phyloP scores from a whole-genome alignment of 176 grass and related monocot species.

The Carex cristatella region DNA sequence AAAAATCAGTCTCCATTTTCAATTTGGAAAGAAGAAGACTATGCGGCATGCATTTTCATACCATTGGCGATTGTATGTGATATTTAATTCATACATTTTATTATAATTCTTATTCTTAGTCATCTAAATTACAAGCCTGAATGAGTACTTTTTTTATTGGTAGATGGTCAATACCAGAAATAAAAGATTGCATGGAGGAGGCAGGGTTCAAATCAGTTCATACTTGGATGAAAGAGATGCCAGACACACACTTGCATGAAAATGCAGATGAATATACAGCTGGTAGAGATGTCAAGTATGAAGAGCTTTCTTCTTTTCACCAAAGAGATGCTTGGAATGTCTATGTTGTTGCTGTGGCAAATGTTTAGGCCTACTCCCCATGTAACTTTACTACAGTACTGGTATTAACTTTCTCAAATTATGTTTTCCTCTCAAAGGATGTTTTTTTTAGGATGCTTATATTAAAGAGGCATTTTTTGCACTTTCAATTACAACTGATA shows the following conservation, averaged over 20 bases:
- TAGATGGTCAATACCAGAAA: constrained; percentile 92
- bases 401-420: neutral
- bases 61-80: constrained; percentile 88
- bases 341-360: constrained; percentile 70
- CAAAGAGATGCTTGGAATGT: constrained; percentile 92
- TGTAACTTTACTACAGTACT: neutral
- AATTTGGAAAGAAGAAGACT: constrained; percentile 67
- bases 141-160: neutral
- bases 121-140: neutral
- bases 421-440: neutral
- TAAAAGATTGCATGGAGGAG: constrained; percentile 90
- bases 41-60: constrained; percentile 90
- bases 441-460: neutral
- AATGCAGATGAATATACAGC: constrained; percentile 60
- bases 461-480: too few relatives aligned
- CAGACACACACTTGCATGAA: constrained; percentile 48
- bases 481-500: neutral
- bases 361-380: constrained; percentile 16
- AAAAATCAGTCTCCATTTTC: constrained; percentile 93
- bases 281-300: constrained; percentile 61
- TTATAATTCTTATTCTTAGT: neutral
- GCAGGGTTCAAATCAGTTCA: constrained; percentile 64
- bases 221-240: constrained; percentile 78
- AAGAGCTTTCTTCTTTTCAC: constrained; percentile 55
- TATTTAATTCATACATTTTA: neutral